phyloP scores from a whole-genome alignment of 2,329 filamentous ascomycete species.

The Fusarium fracticaudum region DNA sequence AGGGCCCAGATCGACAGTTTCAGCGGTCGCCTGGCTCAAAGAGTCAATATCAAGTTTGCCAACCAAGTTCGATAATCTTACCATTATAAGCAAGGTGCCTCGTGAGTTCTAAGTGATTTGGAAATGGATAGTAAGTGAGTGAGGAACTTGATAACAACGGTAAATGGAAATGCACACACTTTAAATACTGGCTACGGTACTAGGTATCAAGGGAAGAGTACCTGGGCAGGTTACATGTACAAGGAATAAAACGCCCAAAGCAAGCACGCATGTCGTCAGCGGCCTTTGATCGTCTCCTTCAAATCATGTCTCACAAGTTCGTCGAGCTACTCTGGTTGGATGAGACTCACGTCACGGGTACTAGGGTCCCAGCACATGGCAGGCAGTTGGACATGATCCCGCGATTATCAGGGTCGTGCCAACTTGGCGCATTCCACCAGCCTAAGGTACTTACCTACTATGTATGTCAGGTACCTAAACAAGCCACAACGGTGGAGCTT shows the following conservation, averaged over 20 bases:
- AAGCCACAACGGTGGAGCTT: conserved; percentile 2
- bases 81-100: conserved; percentile 22
- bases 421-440: background rate
- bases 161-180: background rate
- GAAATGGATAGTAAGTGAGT: background rate
- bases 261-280: conserved; percentile 34
- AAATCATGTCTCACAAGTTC: conserved; percentile 24
- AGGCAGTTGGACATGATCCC: background rate
- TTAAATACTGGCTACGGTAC: conserved; percentile 10
- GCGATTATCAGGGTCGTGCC: background rate
- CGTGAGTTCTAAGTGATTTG: background rate
- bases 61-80: background rate
- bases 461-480: background rate
- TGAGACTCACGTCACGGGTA: conserved; percentile 29
- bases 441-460: background rate
- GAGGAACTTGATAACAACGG: background rate
- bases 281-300: conserved; percentile 28
- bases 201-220: background rate
- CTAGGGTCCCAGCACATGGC: conserved; percentile 15
- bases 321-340: conserved; percentile 29
- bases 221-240: background rate
- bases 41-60: background rate
- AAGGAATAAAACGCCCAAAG: conserved; percentile 17
- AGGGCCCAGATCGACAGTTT: conserved; percentile 61
- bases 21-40: conserved; percentile 56